Evolutionary conservation across 495 filamentous ascomycete genomes (phyloP), one percentile per base, ranked within the genome.

Genomic region (Aspergillus mulundensis): DNA sequence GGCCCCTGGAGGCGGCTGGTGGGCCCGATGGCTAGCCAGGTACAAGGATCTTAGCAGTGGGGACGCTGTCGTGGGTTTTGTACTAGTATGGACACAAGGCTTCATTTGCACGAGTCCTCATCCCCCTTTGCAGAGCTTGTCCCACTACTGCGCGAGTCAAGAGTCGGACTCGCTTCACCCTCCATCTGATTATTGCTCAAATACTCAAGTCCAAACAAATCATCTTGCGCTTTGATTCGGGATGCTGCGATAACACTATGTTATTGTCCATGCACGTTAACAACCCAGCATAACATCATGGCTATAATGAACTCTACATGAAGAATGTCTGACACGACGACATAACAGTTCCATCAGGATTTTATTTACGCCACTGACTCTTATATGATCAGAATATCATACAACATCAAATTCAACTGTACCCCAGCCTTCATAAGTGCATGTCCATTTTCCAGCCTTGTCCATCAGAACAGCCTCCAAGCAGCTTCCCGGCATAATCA

Each of bases 371-470:
- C 25, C 12, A 36, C 32, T 36, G 32, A 36, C 11, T 36, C 8
- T 36, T 14, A 10, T 36, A 2, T 11, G 32, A 36, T 10, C 32
- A 36, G 32, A 10, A 36, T 36, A 36, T 57, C 49, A 65, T 15
- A 53, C 49, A 54, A 63, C 53, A 10, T 66, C 56, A 40, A 66
- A 66, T 40, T 61, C 61, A 34, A 63, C 50, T 2, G 64, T 63
- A 0, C 61, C 58, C 58, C 53, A 63, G 2, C 50, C 53, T 25
- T 66, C 60, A 55, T 53, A 66, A 5, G 54, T 58, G 32, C 60
- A 61, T 15, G 44, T 50, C 60, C 60, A 66, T 11, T 53, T 30
- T 2, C 60, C 47, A 12, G 46, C 30, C 42, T 61, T 32, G 56
- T 48, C 45, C 45, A 66, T 66, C 6, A 55, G 60, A 0, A 66